Base-by-base conservation (phyloP, 2,329 filamentous ascomycete genomes). In the Nothophoma quercina region DNA sequence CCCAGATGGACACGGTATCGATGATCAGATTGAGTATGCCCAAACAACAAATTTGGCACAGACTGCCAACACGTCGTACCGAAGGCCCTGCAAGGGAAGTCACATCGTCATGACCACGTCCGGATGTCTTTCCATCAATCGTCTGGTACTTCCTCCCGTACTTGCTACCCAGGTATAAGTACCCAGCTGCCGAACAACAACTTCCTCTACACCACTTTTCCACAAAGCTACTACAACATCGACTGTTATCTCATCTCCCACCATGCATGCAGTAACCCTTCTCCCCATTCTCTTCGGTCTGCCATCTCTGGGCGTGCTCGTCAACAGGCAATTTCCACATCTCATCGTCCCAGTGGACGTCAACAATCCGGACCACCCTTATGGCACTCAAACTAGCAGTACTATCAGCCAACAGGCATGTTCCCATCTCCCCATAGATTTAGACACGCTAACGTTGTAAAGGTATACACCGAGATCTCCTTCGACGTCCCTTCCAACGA, bases 291-390 rank as follows among this genome's bases (percentile, higher is more conserved):
- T 69, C 36, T 65, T 62, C 47, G 47, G 54, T 16, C 35, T 59
- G 26, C 36, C 50, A 8, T 30, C 47, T 26, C 13, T 58, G 26
- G 58, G 62, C 18, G 30, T 40, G 4, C 58, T 68, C 22, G 21
- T 65, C 34, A 43, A 45, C 25, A 55, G 58, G 7, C 47, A 69
- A 21, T 72, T 70, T 10, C 70, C 70, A 3, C 66, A 70, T 33
- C 67, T 74, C 36, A 66, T 75, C 33, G 54, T 74, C n/a, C 72
- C 71, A 1, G 48, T 74, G 30, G 61, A 64, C 21, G 48, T 59
- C 18, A 42, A 50, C 12, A 26, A 42, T 1, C 67, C 71, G 13
- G 40, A 65, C 38, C 55, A 35, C 2, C 43, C 63, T 2, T 64
- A 59, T 19, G 56, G 55, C 16, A 75, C 71, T 3, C 56, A 67